These are phyloP conservation scores for Leucoagaricus sp. DNA, from an alignment of 1,284 basidiomycete species.

Conservation along the genomic window DNA sequence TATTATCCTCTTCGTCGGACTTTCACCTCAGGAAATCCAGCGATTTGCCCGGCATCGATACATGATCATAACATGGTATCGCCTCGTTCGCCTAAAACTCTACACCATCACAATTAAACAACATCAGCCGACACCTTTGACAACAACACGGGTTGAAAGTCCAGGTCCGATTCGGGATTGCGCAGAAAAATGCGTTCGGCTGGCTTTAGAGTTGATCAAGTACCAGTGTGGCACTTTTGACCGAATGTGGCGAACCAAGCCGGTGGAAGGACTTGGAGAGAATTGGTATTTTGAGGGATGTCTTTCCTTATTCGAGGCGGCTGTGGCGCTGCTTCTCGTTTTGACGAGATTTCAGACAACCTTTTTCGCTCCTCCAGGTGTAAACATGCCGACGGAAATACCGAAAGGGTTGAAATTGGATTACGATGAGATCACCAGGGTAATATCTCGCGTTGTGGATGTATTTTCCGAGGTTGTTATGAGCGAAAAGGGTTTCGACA, in stretches of 20 bases:
- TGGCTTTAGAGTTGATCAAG: conserved; percentile 36
- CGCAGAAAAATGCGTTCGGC: conserved; percentile 28
- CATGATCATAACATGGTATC: conserved; percentile 42
- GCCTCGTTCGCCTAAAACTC: conserved; percentile 38
- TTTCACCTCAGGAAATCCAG: conserved; percentile 26
- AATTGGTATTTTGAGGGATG: conserved; percentile 42
- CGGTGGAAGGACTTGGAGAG: conserved; percentile 22
- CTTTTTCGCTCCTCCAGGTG: background rate
- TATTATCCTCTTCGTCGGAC: conserved; percentile 24
- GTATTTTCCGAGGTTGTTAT: conserved; percentile 11
- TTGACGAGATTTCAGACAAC: conserved; percentile 32
- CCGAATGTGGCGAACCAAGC: conserved; percentile 7
- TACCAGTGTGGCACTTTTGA: conserved; percentile 34
- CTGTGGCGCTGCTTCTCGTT: conserved; percentile 39
- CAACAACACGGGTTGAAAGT: conserved; percentile 17
- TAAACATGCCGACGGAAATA: conserved; percentile 29
- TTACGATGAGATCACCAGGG: conserved; percentile 29
- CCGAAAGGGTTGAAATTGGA: conserved; percentile 32
- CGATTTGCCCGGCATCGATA: conserved; percentile 36
- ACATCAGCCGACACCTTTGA: conserved; percentile 12
- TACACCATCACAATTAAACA: conserved; percentile 36
- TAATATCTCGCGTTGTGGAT: conserved; percentile 22
- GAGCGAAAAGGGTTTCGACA: background rate
- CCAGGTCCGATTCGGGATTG: conserved; percentile 24
- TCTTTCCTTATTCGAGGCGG: conserved; percentile 41